These are phyloP conservation scores for Chlorociboria aeruginascens DNA, from an alignment of 495 filamentous ascomycete species.

Conservation along the genomic window DNA sequence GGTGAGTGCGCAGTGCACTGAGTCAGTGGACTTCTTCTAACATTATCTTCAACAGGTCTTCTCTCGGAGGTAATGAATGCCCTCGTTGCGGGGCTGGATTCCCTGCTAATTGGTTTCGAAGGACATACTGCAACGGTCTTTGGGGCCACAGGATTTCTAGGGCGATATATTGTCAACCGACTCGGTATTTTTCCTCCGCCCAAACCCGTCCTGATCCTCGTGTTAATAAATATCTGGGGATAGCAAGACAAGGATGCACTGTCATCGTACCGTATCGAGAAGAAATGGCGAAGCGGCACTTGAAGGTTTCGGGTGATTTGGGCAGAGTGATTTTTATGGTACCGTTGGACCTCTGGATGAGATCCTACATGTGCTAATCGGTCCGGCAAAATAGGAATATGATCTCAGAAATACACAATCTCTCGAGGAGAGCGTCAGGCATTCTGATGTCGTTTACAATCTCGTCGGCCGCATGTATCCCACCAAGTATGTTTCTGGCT, in stretches of 20 bases:
- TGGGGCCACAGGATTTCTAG: slow-evolving; percentile 90
- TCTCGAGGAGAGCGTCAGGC: slow-evolving; percentile 90
- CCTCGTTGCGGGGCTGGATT: neutral
- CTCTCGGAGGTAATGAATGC: slow-evolving; percentile 55
- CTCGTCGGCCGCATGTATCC: slow-evolving; percentile 86
- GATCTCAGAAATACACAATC: slow-evolving; percentile 91
- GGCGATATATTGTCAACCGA: slow-evolving; percentile 93
- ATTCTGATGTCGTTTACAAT: slow-evolving; percentile 97
- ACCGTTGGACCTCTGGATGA: slow-evolving; percentile 6
- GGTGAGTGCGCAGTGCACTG: slow-evolving; percentile 39
- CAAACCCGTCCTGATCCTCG: too few species aligned
- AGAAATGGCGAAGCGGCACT: slow-evolving; percentile 93
- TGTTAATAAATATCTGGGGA: neutral
- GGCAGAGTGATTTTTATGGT: slow-evolving; percentile 81
- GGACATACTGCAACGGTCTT: slow-evolving; percentile 96
- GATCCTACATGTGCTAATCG: neutral
- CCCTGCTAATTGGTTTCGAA: slow-evolving; percentile 29
- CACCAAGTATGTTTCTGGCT: slow-evolving; percentile 61
- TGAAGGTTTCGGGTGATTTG: slow-evolving; percentile 90
- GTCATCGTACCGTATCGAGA: slow-evolving; percentile 91
- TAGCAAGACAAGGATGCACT: slow-evolving; percentile 82
- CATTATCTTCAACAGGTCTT: slow-evolving; percentile 42
- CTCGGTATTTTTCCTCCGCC: slow-evolving; percentile 50
- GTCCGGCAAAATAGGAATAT: slow-evolving; percentile 53
- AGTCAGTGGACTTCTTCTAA: slow-evolving; percentile 18